Base-by-base conservation (phyloP, 1,284 basidiomycete genomes). In the Cutaneotrichosporon mucoides region DNA sequence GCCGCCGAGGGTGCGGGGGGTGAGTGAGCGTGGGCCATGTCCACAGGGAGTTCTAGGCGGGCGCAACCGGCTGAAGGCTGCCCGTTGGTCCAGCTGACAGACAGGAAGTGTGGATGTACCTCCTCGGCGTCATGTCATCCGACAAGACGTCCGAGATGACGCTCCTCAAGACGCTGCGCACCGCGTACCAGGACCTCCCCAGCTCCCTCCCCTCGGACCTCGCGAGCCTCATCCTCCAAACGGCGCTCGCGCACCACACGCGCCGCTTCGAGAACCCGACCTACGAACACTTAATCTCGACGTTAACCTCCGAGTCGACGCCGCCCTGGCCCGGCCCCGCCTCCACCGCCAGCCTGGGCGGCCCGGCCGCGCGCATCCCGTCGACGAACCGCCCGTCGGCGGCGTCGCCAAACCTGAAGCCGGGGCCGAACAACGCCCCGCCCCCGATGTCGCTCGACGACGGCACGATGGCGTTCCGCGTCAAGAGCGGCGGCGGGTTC, bases 21-120 rank as follows among this genome's bases (percentile, higher is more conserved):
- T 76, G 57, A 68, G 73, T 57, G 48, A 44, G 10, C 24, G 24
- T 24, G 24, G 24, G 24, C 24, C 24, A 24, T 24, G 24, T 24
- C 24, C 24, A 24, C 24, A 24, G 24, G 24, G 24, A 24, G 24
- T 24, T 24, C 24, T 24, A 24, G 24, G 24, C 24, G 24, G 24
- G 24, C 24, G 24, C 24, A 24, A 24, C 24, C 24, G 24, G 24
- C 24, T 24, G 24, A 24, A 24, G 24, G 16, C 24, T 10, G 6
- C 33, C 34, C 46, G 3, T 5, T n/a, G 24, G 9, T 12, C 46
- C 7, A 11, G 9, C 9, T 24, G n/a, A 36, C 33, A 33, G 0
- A 8, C 61, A 76, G 72, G 76, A 78, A 67, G 76, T 76, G 8
- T 78, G 76, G 76, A 67, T 78, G 67, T 78, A 78, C 56, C 75